Conservation (phyloP, 768 basidiomycete species). For the Russula brevipes region DNA sequence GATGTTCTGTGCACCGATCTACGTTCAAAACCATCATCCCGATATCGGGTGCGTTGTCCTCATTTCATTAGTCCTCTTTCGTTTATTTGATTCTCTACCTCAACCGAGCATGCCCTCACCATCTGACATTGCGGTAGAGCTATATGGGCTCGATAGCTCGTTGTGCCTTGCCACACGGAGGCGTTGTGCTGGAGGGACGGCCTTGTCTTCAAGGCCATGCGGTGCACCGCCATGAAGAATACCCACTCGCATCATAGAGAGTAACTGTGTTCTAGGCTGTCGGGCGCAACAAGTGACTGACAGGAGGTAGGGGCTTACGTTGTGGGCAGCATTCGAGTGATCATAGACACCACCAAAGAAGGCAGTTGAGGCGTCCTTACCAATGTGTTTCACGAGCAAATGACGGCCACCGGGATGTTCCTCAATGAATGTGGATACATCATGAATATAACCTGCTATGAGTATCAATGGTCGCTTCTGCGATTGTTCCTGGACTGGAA, state of each 20-base stretch:
- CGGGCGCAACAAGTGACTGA: slow-evolving; percentile 1
- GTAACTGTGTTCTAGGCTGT: slow-evolving; percentile 32
- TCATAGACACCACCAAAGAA: slow-evolving; percentile 93
- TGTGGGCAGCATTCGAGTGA: slow-evolving; percentile 85
- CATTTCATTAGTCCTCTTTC: neutral
- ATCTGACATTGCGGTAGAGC: slow-evolving; percentile 34
- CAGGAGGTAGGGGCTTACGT: slow-evolving; percentile 42
- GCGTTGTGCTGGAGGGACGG: slow-evolving; percentile 46
- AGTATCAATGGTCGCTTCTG: slow-evolving; percentile 76
- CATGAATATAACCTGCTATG: slow-evolving; percentile 91
- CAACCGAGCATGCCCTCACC: slow-evolving; percentile 34
- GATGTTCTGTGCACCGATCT: too few species aligned
- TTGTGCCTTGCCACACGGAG: slow-evolving; percentile 40
- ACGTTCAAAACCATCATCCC: neutral
- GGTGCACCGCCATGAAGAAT: slow-evolving; percentile 51
- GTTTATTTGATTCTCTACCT: slow-evolving; percentile 1
- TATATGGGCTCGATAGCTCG: slow-evolving; percentile 34
- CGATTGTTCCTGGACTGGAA: slow-evolving; percentile 70
- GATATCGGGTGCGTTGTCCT: neutral
- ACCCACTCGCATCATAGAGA: slow-evolving; percentile 60
- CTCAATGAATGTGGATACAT: slow-evolving; percentile 75
- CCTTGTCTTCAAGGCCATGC: slow-evolving; percentile 45
- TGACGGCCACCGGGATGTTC: slow-evolving; percentile 92
- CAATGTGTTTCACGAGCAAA: slow-evolving; percentile 76
- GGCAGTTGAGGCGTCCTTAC: slow-evolving; percentile 87